phyloP scores from a whole-genome alignment of 1,284 basidiomycete genomes.

The Irpex rosettiformis region DNA sequence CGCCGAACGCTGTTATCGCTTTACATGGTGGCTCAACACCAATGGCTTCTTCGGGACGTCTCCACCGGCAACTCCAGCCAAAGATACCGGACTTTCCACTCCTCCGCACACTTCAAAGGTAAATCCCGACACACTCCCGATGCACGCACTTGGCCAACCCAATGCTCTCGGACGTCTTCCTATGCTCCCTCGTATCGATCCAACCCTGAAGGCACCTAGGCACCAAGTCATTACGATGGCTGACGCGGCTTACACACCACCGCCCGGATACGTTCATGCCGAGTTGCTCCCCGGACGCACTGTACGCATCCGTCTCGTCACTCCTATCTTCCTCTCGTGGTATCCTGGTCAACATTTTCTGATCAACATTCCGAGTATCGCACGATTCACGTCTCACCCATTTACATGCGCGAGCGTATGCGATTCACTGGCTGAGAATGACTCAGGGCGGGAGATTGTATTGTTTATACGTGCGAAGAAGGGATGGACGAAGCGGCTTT shows the following conservation, averaged over 20 bases:
- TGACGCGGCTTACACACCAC: constrained; percentile 40
- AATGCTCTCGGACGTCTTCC: constrained; percentile 9
- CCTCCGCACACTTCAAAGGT: background rate
- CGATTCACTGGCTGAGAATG: constrained; percentile 44
- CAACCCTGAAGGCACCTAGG: constrained; percentile 8
- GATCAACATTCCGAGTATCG: constrained; percentile 69
- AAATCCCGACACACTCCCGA: constrained; percentile 9
- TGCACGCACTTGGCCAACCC: constrained; percentile 11
- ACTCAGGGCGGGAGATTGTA: constrained; percentile 57
- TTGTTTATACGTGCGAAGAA: constrained; percentile 75
- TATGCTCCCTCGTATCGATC: constrained; percentile 12
- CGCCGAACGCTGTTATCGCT: constrained; percentile 61
- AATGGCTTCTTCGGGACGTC: constrained; percentile 48
- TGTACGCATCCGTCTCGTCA: constrained; percentile 68
- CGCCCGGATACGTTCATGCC: constrained; percentile 70
- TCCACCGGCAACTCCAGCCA: background rate
- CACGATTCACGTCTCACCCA: constrained; percentile 71
- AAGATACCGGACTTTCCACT: background rate
- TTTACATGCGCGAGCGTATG: constrained; percentile 77
- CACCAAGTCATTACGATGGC: constrained; percentile 7
- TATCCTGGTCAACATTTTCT: constrained; percentile 80
- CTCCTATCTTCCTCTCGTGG: constrained; percentile 63
- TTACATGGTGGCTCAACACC: constrained; percentile 56
- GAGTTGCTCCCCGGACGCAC: constrained; percentile 80
- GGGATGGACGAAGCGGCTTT: constrained; percentile 77